Evolutionary conservation across 163 green algal species (phyloP), one percentile per base, ranked within the genome.

Genomic region (Prototheca wickerhamii): DNA sequence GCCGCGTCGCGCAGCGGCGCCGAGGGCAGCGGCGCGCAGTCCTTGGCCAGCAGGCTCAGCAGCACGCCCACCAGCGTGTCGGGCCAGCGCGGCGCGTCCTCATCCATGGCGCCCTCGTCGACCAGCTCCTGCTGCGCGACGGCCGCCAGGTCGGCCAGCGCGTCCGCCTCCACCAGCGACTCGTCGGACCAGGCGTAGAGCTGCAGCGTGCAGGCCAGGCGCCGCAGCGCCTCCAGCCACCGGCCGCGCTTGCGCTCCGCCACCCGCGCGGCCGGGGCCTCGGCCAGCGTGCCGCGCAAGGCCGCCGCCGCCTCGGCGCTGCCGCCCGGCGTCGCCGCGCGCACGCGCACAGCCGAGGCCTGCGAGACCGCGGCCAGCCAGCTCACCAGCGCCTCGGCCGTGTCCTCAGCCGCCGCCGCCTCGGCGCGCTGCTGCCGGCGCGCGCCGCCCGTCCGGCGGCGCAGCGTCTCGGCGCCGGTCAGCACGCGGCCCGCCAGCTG

Each of bases 61-160:
- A 91, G 54, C 52, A 89, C 64, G 50, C 92, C 86, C 64, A 94
- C 53, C 68, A 94, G 58, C 26, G 82, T 66, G 58, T 94, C 84
- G n/a, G 63, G 61, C 84, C 84, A 92, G 40, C 75, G 40, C 10
- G 68, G 62, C 21, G 62, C 56, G 6, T 61, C 61, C n/a, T 44
- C 70, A 0, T 64, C 54, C 3, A 58, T 2, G 40, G n/a, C 62
- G 1, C 7, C 15, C 3, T 26, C 35, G 0, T 42, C 32, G 33
- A 3, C 37, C 54, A 10, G 44, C 68, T 62, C 31, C 30, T 52
- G 34, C 60, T 60, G 58, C 17, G 35, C 64, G 20, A 34, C 40
- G 25, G 70, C 32, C 57, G 37, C 42, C 31, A 67, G 7, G 35
- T 58, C 58, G 20, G 28, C 50, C 35, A 61, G 37, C n/a, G 26